Evolutionary conservation across 257 asterid genomes (phyloP).

Genomic region (Capsicum rhomboideum): DNA sequence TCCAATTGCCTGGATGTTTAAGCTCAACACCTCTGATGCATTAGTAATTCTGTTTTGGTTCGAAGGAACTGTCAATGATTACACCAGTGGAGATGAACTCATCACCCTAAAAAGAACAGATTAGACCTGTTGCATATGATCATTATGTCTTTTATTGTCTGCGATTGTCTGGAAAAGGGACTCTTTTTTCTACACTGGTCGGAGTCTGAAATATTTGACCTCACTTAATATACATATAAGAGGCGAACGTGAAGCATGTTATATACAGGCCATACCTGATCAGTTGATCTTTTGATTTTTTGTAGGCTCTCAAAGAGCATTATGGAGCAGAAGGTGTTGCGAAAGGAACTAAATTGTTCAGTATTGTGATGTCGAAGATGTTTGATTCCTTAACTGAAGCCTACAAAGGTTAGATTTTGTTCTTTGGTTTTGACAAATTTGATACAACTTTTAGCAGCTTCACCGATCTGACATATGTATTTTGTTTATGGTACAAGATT

Average conservation of each 20-base stretch:
- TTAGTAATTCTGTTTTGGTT: not conserved
- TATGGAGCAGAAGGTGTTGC: constrained; percentile 55
- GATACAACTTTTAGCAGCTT: not conserved
- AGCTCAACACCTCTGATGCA: not conserved
- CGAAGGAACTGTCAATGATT: not conserved
- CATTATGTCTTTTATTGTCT: not conserved
- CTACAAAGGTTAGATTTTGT: constrained; percentile 41
- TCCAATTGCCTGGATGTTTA: not conserved
- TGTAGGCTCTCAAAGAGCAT: constrained; percentile 57
- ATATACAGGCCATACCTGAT: not conserved
- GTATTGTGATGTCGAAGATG: constrained; percentile 51
- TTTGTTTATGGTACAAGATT: not conserved
- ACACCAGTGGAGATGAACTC: not conserved
- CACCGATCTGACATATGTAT: not conserved
- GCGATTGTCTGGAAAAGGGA: not conserved
- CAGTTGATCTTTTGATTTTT: not conserved
- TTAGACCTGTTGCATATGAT: not conserved
- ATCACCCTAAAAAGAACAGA: not conserved
- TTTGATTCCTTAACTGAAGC: constrained; percentile 53
- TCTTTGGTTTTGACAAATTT: not conserved
- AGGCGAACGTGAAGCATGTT: not conserved
- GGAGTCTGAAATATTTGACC: not conserved
- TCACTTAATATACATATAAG: not conserved
- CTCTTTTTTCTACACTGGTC: not conserved
- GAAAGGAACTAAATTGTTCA: constrained; percentile 51